Evolutionary conservation across 2,329 filamentous ascomycete species (phyloP).

Genomic region (Stagonosporopsis chrysanthemi): DNA sequence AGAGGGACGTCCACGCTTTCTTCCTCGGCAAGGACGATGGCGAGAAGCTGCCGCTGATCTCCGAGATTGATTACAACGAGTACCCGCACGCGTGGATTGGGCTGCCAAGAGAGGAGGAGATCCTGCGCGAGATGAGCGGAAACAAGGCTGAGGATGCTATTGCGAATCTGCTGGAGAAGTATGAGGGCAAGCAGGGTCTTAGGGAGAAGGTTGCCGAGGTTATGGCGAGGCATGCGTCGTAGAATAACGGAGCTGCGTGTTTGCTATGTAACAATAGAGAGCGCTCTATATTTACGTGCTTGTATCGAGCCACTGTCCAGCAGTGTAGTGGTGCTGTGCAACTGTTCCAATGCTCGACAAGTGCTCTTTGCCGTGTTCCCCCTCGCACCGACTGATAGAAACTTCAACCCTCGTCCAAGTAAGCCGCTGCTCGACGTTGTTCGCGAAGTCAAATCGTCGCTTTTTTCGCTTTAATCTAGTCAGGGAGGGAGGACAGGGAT

Average conservation of each 20-base stretch:
- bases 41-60: slow-evolving; percentile 67
- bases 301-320: too few relatives aligned
- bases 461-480: too few relatives aligned
- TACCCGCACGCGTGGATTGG: slow-evolving; percentile 78
- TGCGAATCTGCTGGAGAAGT: slow-evolving; percentile 49
- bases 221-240: slow-evolving; percentile 50
- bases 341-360: too few relatives aligned
- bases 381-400: too few relatives aligned
- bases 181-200: slow-evolving; percentile 56
- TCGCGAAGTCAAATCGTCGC: too few relatives aligned
- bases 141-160: slow-evolving; percentile 49
- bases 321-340: too few relatives aligned
- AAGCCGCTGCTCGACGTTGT: too few relatives aligned
- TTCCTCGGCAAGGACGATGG: slow-evolving; percentile 56
- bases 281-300: too few relatives aligned
- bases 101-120: slow-evolving; percentile 75
- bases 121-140: slow-evolving; percentile 54
- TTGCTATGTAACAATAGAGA: slow-evolving; percentile 12
- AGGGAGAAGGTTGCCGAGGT: slow-evolving; percentile 71
- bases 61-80: slow-evolving; percentile 66
- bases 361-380: too few relatives aligned
- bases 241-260: neutral
- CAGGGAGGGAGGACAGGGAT: too few relatives aligned
- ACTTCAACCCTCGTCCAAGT: too few relatives aligned
- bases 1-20: slow-evolving; percentile 70